Base-by-base conservation (phyloP, 768 basidiomycete genomes). In the Tulasnella sp. region DNA sequence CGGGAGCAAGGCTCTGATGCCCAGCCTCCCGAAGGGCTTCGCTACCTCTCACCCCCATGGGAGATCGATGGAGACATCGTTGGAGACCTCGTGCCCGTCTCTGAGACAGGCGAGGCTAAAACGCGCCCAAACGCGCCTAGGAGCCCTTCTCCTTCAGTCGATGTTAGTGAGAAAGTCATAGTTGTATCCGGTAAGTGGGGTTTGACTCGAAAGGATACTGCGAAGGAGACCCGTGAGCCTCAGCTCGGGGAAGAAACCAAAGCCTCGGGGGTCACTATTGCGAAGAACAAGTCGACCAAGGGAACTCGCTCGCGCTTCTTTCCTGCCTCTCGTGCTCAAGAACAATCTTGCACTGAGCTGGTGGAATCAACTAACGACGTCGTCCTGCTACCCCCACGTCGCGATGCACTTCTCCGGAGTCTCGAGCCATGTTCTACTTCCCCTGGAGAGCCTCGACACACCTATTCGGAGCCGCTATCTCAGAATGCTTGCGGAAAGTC, bases 1-100 rank as follows among this genome's bases (percentile, higher is more conserved):
- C 39, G 0, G 5, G 8, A 44, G 24, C 39, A 34, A 48, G 36
- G 19, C 44, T 14, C 75, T 9, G 19, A 24, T 44, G 24, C 27
- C 19, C 75, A n/a, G 7, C 31, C 34, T 27, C 21, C 46, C 0
- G 52, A 36, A 21, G 44, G 19, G 19, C 44, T 56, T 9, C 56
- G 76, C 1, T 77, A 77, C 42, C 42, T 62, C 27, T 77, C 76
- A n/a, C 76, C 76, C 1, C 76, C 76, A 39, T 77, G 76, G 76
- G 56, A 56, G 27, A 39, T 77, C 36, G 76, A 77, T 40, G 76
- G 76, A 1, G n/a, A 27, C 19, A 18, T 77, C 5, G 58, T 77
- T 24, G 76, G 76, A 58, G 76, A 77, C 27, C 39, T 75, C 0
- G 75, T 75, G 14, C 62, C 62, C 31, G 18, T 34, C n/a, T 68